phyloP scores from a whole-genome alignment of 306 rosid species.

The Hippophae tibetana region DNA sequence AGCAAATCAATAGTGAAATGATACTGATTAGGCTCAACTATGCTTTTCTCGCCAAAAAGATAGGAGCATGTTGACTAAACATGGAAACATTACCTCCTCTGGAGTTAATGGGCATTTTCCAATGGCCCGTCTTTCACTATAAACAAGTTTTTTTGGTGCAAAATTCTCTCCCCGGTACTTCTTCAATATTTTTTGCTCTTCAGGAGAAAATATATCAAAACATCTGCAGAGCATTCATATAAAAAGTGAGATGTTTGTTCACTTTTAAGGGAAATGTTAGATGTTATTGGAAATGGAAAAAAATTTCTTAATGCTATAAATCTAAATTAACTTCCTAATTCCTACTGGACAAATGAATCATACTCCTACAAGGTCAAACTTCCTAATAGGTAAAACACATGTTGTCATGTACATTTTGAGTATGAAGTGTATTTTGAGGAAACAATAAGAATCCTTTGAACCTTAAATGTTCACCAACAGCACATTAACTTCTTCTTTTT shows the following conservation, averaged over 20 bases:
- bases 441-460: no score
- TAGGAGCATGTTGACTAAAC: constrained; percentile 5
- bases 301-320: background rate
- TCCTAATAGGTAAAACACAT: no score
- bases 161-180: constrained; percentile 79
- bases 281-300: constrained; percentile 7
- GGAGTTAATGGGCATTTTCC: constrained; percentile 98
- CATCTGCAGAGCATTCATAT: constrained; percentile 38
- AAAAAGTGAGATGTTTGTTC: no score
- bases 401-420: no score
- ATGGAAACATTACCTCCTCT: constrained; percentile 61
- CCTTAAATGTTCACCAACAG: no score
- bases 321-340: background rate
- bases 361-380: no score
- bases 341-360: no score
- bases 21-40: background rate
- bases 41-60: background rate
- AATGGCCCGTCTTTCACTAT: constrained; percentile 83
- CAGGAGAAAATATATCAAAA: constrained; percentile 65
- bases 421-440: no score
- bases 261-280: background rate
- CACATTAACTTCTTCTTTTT: no score
- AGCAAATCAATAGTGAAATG: background rate
- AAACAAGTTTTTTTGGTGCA: constrained; percentile 72
- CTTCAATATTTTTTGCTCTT: constrained; percentile 63